Evolutionary conservation across 2,329 filamentous ascomycete genomes (phyloP).

Genomic region (Colletotrichum musicola): DNA sequence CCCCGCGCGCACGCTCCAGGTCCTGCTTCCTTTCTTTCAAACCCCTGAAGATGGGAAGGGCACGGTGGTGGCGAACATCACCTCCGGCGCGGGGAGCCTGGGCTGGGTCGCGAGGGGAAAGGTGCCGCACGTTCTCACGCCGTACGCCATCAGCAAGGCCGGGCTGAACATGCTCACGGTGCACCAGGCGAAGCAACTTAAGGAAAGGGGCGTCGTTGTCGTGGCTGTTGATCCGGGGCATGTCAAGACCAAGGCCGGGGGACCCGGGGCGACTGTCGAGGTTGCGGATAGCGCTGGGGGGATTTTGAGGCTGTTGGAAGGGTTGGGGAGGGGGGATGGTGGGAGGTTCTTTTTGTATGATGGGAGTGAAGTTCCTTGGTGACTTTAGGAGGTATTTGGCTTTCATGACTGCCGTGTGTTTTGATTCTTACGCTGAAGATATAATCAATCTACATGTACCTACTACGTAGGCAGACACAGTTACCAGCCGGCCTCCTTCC

Average conservation of each 20-base stretch:
- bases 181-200: conserved; percentile 46
- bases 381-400: too few relatives aligned
- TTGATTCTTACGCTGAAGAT: too few relatives aligned
- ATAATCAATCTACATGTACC: too few relatives aligned
- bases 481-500: too few relatives aligned
- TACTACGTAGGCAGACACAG: too few relatives aligned
- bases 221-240: conserved; percentile 50
- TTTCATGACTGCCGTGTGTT: too few relatives aligned
- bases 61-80: conserved; percentile 56
- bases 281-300: conserved; percentile 41
- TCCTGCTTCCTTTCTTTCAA: conserved; percentile 48
- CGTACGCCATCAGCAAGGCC: conserved; percentile 52
- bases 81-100: conserved; percentile 54
- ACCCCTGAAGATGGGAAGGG: neutral
- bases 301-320: conserved; percentile 9
- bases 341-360: conserved; percentile 18
- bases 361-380: conserved; percentile 17
- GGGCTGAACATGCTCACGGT: conserved; percentile 53
- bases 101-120: conserved; percentile 42
- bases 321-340: neutral
- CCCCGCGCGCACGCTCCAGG: conserved; percentile 58
- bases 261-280: conserved; percentile 44
- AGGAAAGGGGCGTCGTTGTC: conserved; percentile 43
- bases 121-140: conserved; percentile 43
- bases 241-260: conserved; percentile 51